A percentile compares a stretch with the other conserved stretches of the same genome.
phyloP scores from a whole-genome alignment of 139 green algal genomes.

The Chlorella sp. region DNA sequence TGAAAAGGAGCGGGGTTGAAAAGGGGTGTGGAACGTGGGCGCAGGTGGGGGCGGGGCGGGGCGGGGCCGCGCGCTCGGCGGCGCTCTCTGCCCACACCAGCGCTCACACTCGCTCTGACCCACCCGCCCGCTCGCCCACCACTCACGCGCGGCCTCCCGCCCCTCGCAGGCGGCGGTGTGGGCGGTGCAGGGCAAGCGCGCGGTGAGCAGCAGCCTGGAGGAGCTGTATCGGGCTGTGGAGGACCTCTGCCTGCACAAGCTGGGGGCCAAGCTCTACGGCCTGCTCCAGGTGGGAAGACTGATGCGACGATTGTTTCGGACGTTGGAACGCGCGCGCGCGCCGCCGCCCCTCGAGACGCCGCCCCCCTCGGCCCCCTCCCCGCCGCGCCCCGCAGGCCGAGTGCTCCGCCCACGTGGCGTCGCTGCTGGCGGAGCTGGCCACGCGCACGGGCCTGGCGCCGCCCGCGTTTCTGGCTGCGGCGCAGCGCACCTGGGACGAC shows the following conservation, averaged over 20 bases:
- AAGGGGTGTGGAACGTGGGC: too few relatives aligned
- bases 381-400: too few relatives aligned
- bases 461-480: too few relatives aligned
- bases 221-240: constrained; percentile 95
- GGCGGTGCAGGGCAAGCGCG: constrained; percentile 81
- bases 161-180: constrained; percentile 60
- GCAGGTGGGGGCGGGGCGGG: background rate
- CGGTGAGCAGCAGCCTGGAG: constrained; percentile 83
- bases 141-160: background rate
- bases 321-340: too few relatives aligned
- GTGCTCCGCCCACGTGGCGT: constrained; percentile 66
- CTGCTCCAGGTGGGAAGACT: constrained; percentile 77
- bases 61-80: background rate
- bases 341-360: too few relatives aligned
- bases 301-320: too few relatives aligned
- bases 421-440: constrained; percentile 47
- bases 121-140: background rate
- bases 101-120: background rate
- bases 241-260: constrained; percentile 93
- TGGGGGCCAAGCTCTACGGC: constrained; percentile 79
- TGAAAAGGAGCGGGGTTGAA: too few relatives aligned
- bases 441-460: too few relatives aligned
- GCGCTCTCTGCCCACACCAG: background rate
- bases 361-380: too few relatives aligned
- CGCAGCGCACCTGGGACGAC: constrained; percentile 83